Conservation (phyloP, 176 grass and related monocot species). For the Triticum urartu region DNA sequence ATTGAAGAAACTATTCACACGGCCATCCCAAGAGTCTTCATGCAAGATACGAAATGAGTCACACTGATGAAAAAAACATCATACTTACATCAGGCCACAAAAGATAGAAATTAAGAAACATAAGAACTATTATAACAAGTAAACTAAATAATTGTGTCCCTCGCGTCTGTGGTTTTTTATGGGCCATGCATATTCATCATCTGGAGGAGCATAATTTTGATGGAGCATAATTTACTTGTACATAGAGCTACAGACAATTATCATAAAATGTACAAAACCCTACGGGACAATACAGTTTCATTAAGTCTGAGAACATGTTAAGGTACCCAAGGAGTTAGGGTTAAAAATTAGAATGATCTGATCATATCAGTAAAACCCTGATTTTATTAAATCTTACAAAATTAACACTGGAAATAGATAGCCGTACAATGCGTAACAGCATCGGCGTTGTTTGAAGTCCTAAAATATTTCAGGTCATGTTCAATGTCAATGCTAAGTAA, state of each 20-base stretch:
- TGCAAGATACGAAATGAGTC: conserved; percentile 67
- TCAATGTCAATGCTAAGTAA: conserved; percentile 1
- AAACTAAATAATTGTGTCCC: background rate
- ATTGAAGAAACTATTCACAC: conserved; percentile 69
- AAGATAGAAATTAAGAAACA: background rate
- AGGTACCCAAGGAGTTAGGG: background rate
- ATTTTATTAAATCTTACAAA: background rate
- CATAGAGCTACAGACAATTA: too few relatives aligned
- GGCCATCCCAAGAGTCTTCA: conserved; percentile 72
- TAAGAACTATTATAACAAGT: background rate
- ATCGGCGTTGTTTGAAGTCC: too few relatives aligned
- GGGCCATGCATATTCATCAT: background rate
- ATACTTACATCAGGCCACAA: conserved; percentile 32
- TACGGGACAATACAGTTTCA: too few relatives aligned
- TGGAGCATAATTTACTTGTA: background rate
- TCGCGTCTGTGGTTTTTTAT: background rate
- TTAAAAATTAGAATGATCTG: background rate
- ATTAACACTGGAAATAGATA: background rate
- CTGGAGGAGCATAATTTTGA: background rate
- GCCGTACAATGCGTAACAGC: background rate
- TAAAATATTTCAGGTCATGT: background rate
- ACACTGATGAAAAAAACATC: conserved; percentile 57
- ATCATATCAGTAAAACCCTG: background rate
- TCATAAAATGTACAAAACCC: too few relatives aligned
- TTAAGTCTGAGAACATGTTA: too few relatives aligned